Base-by-base conservation (phyloP, 2,329 filamentous ascomycete species). In the Aspergillus aculeatinus region DNA sequence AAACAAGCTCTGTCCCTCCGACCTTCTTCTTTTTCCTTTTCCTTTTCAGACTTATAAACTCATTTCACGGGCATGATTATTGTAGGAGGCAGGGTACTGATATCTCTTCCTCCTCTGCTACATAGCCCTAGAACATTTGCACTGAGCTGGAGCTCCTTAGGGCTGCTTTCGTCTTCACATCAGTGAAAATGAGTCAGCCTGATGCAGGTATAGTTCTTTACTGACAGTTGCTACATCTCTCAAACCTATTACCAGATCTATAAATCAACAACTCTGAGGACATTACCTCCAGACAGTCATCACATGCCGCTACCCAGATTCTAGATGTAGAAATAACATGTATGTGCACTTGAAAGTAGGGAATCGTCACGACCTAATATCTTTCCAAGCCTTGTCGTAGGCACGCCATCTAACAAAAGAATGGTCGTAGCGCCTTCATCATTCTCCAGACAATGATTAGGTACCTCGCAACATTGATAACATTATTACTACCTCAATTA, bases 121-220 rank as follows among this genome's bases (percentile, higher is more conserved):
- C 78, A 81, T 85, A 80, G 71, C 80, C 82, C 84, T 72, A 88
- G 84, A 87, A 74, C 77, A 83, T 77, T 76, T 75, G 84, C 83
- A 77, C 81, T 83, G 83, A 87, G 85, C 85, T 88, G 85, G 85
- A 87, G 83, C 83, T 77, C 77, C 81, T 78, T 81, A 87, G 80
- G 82, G 77, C 66, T 58, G 35, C 63, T 57, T 27, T 48, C 49
- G 53, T 66, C 59, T 64, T 65, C 63, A 48, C 56, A n/a, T 44
- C 60, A 48, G 50, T 58, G 39, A 44, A 35, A 19, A 44, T 29
- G 55, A 50, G 59, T 55, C 61, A 61, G 63, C 70, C 79, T 80
- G 67, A 84, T 86, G 82, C 87, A 73, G 79, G 80, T 79, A 77
- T 76, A 75, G 83, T 85, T 87, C 85, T 84, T 87, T 87, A 87